A percentile compares a stretch with the other conserved stretches of the same genome.
Evolutionary conservation across 164 flowering plant genomes (phyloP).

Genomic region (Aristolochia fimbriata): DNA sequence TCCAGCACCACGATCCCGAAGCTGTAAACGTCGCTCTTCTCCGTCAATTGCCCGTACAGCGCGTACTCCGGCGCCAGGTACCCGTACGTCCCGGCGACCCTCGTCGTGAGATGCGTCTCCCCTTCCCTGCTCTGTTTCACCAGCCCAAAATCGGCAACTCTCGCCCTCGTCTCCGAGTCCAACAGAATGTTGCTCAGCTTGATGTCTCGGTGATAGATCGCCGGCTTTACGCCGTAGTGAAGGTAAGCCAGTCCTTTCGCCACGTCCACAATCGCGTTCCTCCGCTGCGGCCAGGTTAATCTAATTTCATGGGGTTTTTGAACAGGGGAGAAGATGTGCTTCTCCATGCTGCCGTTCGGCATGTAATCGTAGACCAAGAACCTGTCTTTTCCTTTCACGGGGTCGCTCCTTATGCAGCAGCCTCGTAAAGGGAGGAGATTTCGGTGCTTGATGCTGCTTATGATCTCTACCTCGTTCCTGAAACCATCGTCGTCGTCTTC

Average conservation of each 20-base stretch:
- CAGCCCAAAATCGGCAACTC: constrained; percentile 40
- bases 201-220: constrained; percentile 35
- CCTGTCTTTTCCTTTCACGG: constrained; percentile 22
- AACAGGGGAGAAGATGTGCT: constrained; percentile 22
- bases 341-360: constrained; percentile 43
- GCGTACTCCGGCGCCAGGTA: constrained; percentile 52
- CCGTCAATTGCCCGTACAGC: constrained; percentile 28
- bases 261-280: constrained; percentile 28
- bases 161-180: constrained; percentile 27
- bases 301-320: background rate
- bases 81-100: constrained; percentile 35
- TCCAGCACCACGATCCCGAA: constrained; percentile 40
- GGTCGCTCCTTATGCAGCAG: constrained; percentile 33
- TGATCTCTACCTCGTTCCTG: constrained; percentile 65
- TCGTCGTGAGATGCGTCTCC: constrained; percentile 19
- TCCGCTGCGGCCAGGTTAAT: constrained; percentile 26
- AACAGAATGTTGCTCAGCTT: constrained; percentile 25
- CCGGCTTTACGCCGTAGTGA: constrained; percentile 31
- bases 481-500: constrained; percentile 55
- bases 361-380: constrained; percentile 49
- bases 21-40: constrained; percentile 35
- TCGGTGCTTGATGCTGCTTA: constrained; percentile 55
- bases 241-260: constrained; percentile 40
- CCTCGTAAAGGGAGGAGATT: constrained; percentile 64
- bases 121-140: constrained; percentile 28